These are phyloP conservation scores for Pelargonium myrrhifolium DNA, from an alignment of 441 rosid genomes.

Conservation along the genomic window DNA sequence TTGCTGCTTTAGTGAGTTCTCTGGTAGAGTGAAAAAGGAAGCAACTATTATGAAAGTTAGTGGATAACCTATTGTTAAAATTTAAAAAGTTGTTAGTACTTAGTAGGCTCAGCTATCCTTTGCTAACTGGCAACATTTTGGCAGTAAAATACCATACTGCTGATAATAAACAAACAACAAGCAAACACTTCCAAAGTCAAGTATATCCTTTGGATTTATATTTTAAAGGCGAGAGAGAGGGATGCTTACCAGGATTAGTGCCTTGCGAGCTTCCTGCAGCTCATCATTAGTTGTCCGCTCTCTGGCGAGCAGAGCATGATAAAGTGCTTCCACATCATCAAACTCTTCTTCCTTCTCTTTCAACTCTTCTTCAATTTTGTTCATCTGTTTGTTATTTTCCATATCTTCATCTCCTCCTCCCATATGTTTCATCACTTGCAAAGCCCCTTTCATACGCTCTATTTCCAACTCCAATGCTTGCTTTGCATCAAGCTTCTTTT, in stretches of 20 bases:
- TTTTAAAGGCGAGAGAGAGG: neutral
- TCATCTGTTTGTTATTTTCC: slow-evolving; percentile 30
- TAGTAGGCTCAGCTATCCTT: neutral
- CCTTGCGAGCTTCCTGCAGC: slow-evolving; percentile 55
- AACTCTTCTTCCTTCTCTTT: slow-evolving; percentile 43
- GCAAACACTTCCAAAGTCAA: neutral
- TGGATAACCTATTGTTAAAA: too few relatives aligned
- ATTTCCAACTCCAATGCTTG: slow-evolving; percentile 67
- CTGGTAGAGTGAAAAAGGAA: neutral
- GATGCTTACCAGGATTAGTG: slow-evolving; percentile 37
- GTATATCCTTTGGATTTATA: neutral
- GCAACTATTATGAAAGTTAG: too few relatives aligned
- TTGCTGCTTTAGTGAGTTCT: neutral
- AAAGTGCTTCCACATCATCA: slow-evolving; percentile 22
- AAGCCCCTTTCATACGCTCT: slow-evolving; percentile 46
- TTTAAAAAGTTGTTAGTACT: too few relatives aligned
- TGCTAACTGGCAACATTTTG: neutral
- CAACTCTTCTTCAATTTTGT: slow-evolving; percentile 28
- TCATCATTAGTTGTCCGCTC: slow-evolving; percentile 51
- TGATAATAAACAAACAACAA: neutral
- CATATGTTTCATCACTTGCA: slow-evolving; percentile 59
- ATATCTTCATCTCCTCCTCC: slow-evolving; percentile 37
- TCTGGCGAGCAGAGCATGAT: slow-evolving; percentile 34
- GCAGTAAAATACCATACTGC: neutral
- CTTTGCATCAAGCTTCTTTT: slow-evolving; percentile 47